Evolutionary conservation across 2,329 filamentous ascomycete species (phyloP), one percentile per base, ranked within the genome.

Genomic region (Diaporthe aspalathi): DNA sequence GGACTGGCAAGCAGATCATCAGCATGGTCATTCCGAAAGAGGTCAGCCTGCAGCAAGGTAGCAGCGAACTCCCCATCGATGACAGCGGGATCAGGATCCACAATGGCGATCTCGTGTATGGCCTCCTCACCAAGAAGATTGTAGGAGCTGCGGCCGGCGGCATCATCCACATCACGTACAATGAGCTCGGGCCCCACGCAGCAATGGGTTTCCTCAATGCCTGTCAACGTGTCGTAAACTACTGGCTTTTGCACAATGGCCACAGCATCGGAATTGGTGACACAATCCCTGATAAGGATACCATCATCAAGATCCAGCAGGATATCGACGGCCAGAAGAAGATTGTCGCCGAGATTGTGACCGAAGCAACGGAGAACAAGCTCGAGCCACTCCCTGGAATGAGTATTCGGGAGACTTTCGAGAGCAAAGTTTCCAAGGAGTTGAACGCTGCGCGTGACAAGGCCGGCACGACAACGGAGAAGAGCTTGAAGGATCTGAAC

Each of bases 181-280:
- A 99, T 79, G 95, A 98, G 82, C 91, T 96, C 74, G 95, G 96
- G 14, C 89, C 92, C 43, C 90, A 93, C 32, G 92, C 92, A 60
- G 93, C 96, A 24, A 95, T 99, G 85, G 91, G 91, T 73, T 99
- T 99, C 86, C 94, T 99, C 84, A 98, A 98, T 79, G 95, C 95
- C 75, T 92, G 94, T 70, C 97, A 99, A 83, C 92, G 94, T 67
- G 94, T 98, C 69, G 93, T 98, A 76, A 97, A 95, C 79, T 97
- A 98, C 83, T 99, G 96, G 96, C 90, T 99, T 52, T 85, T 98
- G 49, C 95, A 99, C 82, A 93, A 97, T 77, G 96, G 96, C 65
- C 96, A 97, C 87, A 98, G 94, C 83, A 98, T 99, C 75, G 96
- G 96, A 84, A 97, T 99, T 77, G 97, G 96, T 84, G 96, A 99